Base-by-base conservation (phyloP, 2,329 filamentous ascomycete species). In the Claviceps humidiphila region DNA sequence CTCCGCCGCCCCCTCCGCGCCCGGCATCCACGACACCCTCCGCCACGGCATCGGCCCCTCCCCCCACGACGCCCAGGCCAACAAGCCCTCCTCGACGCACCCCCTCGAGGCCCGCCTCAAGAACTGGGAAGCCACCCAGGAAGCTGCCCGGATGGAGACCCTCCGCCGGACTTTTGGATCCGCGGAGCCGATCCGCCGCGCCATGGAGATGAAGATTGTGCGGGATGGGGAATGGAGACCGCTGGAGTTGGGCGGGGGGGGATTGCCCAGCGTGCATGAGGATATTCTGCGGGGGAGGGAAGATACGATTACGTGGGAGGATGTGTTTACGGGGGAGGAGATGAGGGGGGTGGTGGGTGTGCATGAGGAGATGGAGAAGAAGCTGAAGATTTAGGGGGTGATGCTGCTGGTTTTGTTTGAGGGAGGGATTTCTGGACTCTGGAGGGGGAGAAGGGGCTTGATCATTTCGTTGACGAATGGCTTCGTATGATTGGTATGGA, bases 141-240 rank as follows among this genome's bases (percentile, higher is more conserved):
- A 95, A 62, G 68, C 74, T 38, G 71, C 95, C 66, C 93, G 94
- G 71, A 93, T 95, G 87, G 83, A 90, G 72, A 78, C 82, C 50
- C 80, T 97, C 62, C 83, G 89, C 58, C 86, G 89, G 59, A 84
- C 88, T 47, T 97, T 89, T 68, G 93, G 93, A 58, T 84, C 96
- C 62, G 88, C 87, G 26, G 93, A 97, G 78, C 93, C 93, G 3
- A 82, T 97, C 62, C 82, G 89, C 53, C 82, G 91, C 51, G 87
- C 85, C 56, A 96, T 98, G 93, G 93, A 98, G 75, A 77, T 95
- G 67, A 87, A 89, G 79, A 91, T 95, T 65, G 83, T 87, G 17
- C 74, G 81, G 56, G 82, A 85, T 55, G 85, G 88, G 58, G 82
- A 87, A 68, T 95, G 89, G 85, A 78, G 82, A 62, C 89, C 89